Conservation (phyloP, 2,329 filamentous ascomycete species). For the Pseudocercospora eumusae region DNA sequence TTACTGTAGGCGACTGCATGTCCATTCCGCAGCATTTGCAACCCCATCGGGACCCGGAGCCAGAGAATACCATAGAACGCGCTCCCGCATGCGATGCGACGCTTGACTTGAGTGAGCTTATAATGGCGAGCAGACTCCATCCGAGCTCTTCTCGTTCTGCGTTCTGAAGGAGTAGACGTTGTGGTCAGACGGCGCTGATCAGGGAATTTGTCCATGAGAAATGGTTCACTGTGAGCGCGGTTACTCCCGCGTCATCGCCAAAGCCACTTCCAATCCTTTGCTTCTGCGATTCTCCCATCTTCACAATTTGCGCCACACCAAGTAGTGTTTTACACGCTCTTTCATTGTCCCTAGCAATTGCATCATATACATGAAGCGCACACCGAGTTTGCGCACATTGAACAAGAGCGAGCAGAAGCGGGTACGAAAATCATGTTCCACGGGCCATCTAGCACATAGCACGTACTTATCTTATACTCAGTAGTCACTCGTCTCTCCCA, state of each 20-base stretch:
- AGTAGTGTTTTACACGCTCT: slow-evolving; percentile 2
- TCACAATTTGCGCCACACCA: slow-evolving; percentile 1
- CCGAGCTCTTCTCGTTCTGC: neutral
- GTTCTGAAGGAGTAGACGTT: neutral
- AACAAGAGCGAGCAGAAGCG: slow-evolving; percentile 1
- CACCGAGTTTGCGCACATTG: slow-evolving; percentile 1
- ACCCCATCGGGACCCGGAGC: neutral
- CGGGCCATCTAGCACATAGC: slow-evolving; percentile 11
- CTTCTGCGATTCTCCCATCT: neutral
- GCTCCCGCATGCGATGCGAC: neutral
- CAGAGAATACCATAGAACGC: neutral
- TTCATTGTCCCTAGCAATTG: slow-evolving; percentile 1
- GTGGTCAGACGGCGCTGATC: neutral
- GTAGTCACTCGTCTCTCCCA: neutral
- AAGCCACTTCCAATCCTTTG: slow-evolving; percentile 10
- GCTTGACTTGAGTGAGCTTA: neutral
- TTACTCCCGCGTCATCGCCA: neutral
- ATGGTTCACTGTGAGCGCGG: neutral
- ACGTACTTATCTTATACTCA: slow-evolving; percentile 13
- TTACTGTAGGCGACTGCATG: neutral
- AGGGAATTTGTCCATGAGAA: neutral
- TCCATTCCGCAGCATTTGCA: neutral
- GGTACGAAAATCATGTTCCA: slow-evolving; percentile 15
- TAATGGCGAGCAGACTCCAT: neutral
- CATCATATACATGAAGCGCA: slow-evolving; percentile 7